Base-by-base conservation (phyloP, 306 rosid genomes). In the Cyamopsis tetragonoloba region DNA sequence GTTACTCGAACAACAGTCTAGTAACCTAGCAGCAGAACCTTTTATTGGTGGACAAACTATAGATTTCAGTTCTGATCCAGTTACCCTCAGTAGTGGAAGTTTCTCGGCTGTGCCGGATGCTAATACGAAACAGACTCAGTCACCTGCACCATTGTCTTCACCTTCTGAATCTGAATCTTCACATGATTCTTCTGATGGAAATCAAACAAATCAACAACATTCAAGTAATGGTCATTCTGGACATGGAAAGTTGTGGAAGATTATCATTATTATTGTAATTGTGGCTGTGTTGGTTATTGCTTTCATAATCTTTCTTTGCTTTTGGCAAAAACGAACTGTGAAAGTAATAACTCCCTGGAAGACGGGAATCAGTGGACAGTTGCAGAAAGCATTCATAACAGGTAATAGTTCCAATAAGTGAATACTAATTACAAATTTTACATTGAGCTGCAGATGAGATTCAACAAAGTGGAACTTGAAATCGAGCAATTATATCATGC, bases 341-440 rank as follows among this genome's bases (percentile, higher is more conserved):
- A 83, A 79, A 37, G 84, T 81, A 44, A 86, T 93, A 65, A 67
- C 77, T 27, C 97, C 99, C n/a, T 95, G 97, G 95, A 90, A 82
- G 75, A 81, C 97, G 39, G 97, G 99, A 66, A 58, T 95, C 62
- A 95, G 97, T 57, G 99, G 99, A 49, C 99, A 95, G 62, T 74
- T 95, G 80, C 99, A 82, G 77, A 95, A 83, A 63, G 97, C 99
- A 57, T 95, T 95, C 74, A 68, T 90, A 66, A 88, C 99, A 77
- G 99, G 99, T 95, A 69, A 61, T 51, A 62, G 44, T 77, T 57
- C 31, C 28, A 35, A 43, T 6, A 6, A 49, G 12, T 4, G 13
- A 68, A 30, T 28, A 27, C 35, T 39, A 20, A 19, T 32, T 17
- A 17, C 17, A 20, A 28, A 12, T 31, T 60, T 15, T 17, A 7